Base-by-base conservation (phyloP, 2,329 filamentous ascomycete genomes). In the Cordyceps farinosa region DNA sequence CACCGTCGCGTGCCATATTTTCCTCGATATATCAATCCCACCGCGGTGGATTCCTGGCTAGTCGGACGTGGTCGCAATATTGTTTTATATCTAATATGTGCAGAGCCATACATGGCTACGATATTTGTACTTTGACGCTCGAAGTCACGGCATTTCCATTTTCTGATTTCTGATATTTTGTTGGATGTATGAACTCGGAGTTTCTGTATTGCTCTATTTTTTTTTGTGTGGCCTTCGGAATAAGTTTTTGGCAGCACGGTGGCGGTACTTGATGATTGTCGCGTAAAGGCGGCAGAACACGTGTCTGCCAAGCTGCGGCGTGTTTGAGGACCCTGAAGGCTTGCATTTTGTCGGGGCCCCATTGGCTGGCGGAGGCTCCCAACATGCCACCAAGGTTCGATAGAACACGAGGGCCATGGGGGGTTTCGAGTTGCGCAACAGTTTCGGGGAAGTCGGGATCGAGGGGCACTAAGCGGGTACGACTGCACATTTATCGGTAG, bases 281-380 rank as follows among this genome's bases (percentile, higher is more conserved):
- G 44, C n/a, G 44, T 9, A 47, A 47, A 27, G 44, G n/a, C 3
- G n/a, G 29, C 29, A 52, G 11, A 2, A 52, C 3, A 4, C 11
- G 5, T 34, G 34, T 52, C 5, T 52, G 50, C 50, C 29, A 52
- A 32, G 27, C 34, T 11, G 34, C 52, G 11, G 52, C 52, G n/a
- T 30, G n/a, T 40, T 42, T 55, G 34, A 55, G 13, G 52, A 40
- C 52, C 34, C 52, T 17, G 34, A 55, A 55, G 10, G 52, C 52
- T 27, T 9, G 5, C 38, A 42, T n/a, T 29, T 55, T 34, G n/a
- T 15, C 27, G 34, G n/a, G 11, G 34, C 40, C 22, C 52, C 52
- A 55, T 13, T 11, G 29, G 52, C 52, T 55, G 52, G 52, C 52
- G 34, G 52, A 55, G n/a, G 34, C 52, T 55, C 52, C 52, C 38